A percentile compares a stretch with the other conserved stretches of the same genome.
These are phyloP conservation scores for Marasmius fiardii DNA, from an alignment of 1,284 basidiomycete genomes.

Conservation along the genomic window DNA sequence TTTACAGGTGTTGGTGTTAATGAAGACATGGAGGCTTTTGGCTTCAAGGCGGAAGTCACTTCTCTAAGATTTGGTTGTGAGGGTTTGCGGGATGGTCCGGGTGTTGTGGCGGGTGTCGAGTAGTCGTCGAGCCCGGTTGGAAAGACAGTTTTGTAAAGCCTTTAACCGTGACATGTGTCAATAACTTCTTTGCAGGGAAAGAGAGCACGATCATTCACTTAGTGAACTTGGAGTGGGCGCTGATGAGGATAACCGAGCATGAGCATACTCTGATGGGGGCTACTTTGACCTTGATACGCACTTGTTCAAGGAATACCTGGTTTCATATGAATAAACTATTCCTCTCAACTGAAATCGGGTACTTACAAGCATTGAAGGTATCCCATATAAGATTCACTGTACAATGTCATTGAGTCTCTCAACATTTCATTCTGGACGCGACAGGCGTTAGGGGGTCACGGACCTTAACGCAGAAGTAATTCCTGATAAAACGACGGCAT, in stretches of 20 bases:
- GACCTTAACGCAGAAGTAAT: constrained; percentile 68
- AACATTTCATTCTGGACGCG: neutral
- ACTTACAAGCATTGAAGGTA: constrained; percentile 71
- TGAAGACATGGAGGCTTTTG: constrained; percentile 17
- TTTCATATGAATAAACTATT: constrained; percentile 7
- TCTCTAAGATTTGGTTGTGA: constrained; percentile 16
- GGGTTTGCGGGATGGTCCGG: constrained; percentile 37
- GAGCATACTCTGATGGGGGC: constrained; percentile 1
- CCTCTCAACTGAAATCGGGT: neutral
- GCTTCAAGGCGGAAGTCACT: constrained; percentile 19
- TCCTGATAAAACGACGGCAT: constrained; percentile 65
- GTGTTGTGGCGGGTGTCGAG: constrained; percentile 45
- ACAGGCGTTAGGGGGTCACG: neutral
- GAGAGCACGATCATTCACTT: constrained; percentile 33
- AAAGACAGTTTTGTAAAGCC: constrained; percentile 71
- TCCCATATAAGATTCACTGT: constrained; percentile 73
- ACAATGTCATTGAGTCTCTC: constrained; percentile 3
- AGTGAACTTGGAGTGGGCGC: constrained; percentile 70
- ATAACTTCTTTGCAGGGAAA: neutral
- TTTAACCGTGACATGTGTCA: constrained; percentile 20
- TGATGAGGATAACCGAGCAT: constrained; percentile 24
- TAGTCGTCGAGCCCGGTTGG: constrained; percentile 60
- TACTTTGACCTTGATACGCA: constrained; percentile 20
- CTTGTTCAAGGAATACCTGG: constrained; percentile 61
- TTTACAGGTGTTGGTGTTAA: constrained; percentile 27